Base-by-base conservation (phyloP, 2,329 filamentous ascomycete genomes). In the Colletotrichum trifolii region DNA sequence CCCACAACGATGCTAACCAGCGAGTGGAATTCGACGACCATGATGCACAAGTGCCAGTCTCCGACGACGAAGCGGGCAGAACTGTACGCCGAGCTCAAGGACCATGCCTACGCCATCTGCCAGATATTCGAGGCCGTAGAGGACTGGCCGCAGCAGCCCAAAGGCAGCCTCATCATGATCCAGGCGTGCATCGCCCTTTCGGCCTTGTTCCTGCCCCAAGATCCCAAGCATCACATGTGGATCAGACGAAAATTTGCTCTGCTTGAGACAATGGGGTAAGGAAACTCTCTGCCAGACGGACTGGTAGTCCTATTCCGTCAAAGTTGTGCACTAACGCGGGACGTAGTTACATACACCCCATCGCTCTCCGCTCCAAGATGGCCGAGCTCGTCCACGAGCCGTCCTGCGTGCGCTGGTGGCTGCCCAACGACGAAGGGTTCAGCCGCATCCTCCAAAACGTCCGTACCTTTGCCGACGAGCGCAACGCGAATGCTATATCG, bases 331-430 rank as follows among this genome's bases (percentile, higher is more conserved):
- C 25, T 25, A 25, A 25, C 25, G 25, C 25, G 25, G 25, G 25
- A 25, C 25, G 12, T 67, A 97, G 95, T 43, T 97, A 96, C 74
- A 91, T 97, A 33, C 94, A 93, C 70, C 91, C 94, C 1, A 82
- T 87, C 36, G 87, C 87, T 11, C 89, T 95, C 71, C 90, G 95
- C 63, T 83, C 80, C 38, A 89, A 90, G 69, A 91, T 98, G 85
- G 88, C 91, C 38, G 85, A 91, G 50, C 76, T 93, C 33, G 97
- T 96, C 83, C 82, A 86, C 65, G 86, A 92, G 47, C 85, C 87
- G 12, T 88, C 89, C 17, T 88, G 94, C 57, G 87, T 87, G 48
- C 84, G 90, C 62, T 97, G 94, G 93, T 99, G 96, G 96, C 85
- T 97, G 3, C 92, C 94, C 2, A 86, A 96, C 74, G 87, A 93